Evolutionary conservation across 495 filamentous ascomycete genomes (phyloP), one percentile per base, ranked within the genome.

Genomic region (Cudoniella acicularis): DNA sequence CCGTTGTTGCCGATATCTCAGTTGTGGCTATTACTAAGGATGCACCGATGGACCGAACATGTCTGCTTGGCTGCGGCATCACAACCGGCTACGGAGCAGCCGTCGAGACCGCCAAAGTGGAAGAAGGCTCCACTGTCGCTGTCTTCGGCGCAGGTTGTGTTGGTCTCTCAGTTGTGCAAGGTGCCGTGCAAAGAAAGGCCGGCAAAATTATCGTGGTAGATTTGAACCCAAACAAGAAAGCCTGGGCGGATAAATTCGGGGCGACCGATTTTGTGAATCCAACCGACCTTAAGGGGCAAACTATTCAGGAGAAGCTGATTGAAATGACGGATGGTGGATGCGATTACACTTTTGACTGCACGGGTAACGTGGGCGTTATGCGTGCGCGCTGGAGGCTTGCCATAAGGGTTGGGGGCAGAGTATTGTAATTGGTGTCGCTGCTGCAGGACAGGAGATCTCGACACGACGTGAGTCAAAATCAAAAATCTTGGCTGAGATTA

Each of bases 401-500:
- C 95, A 98, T 76, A 98, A 98, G 83, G 94, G 94, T 26, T 98
- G 94, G 94, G 94, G 94, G 59, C 85, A 98, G 85, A 95, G 90
- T 67, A 96, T 98, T 66, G 84, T 98, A 69, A 98, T 98, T 68
- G 94, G 94, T 67, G 94, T 98, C 56, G 94, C 94, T 49, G 95
- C 94, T 59, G 95, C 95, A 50, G 94, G 94, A 18, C 93, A 98
- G 78, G 94, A 98, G 80, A 98, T 98, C 56, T 80, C 84, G 54
- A 98, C 94, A 43, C 82, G 94, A 71, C 94, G 93, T 98, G 80
- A 80, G 92, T 88, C 20, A 16, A 23, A 11, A 18, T 56, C 1
- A 11, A 11, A 0, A 17, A n/a, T 52, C 26, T 17, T 45, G 36
- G 30, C 30, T 30, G 8, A n/a, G 22, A 51, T 56, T 47, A 10